A percentile compares a stretch with the other conserved stretches of the same genome.
These are phyloP conservation scores for Penicillium angulare DNA, from an alignment of 495 filamentous ascomycete genomes.

Conservation along the genomic window DNA sequence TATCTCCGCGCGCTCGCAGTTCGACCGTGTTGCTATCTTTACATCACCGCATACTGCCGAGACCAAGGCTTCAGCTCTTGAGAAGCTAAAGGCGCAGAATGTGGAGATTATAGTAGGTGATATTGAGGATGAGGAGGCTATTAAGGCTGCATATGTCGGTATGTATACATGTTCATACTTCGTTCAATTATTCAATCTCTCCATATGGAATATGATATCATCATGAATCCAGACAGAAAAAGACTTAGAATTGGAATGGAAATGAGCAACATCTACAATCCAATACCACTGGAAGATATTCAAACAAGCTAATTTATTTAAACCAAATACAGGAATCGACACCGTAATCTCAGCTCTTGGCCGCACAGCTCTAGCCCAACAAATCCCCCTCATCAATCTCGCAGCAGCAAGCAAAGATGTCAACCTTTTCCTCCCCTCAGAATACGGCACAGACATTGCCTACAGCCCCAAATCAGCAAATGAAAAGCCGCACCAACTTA, in stretches of 20 bases:
- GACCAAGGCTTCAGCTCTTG: slow-evolving; percentile 33
- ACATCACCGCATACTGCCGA: slow-evolving; percentile 55
- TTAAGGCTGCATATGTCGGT: slow-evolving; percentile 54
- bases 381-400: slow-evolving; percentile 57
- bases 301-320: neutral
- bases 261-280: too few species aligned
- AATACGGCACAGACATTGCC: slow-evolving; percentile 75
- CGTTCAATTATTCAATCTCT: neutral
- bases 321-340: slow-evolving; percentile 47
- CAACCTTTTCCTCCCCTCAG: slow-evolving; percentile 67
- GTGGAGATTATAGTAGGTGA: slow-evolving; percentile 61
- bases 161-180: neutral
- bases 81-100: slow-evolving; percentile 45
- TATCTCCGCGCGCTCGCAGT: slow-evolving; percentile 49
- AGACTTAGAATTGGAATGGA: too few species aligned
- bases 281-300: neutral
- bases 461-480: slow-evolving; percentile 55
- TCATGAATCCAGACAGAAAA: too few species aligned
- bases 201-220: too few species aligned
- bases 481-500: slow-evolving; percentile 69
- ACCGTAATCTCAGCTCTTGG: slow-evolving; percentile 66
- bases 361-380: slow-evolving; percentile 53
- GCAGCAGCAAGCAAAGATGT: slow-evolving; percentile 55
- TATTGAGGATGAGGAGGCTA: slow-evolving; percentile 48
- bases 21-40: slow-evolving; percentile 59